Evolutionary conservation across 768 basidiomycete genomes (phyloP), one percentile per base, ranked within the genome.

Genomic region (Termitomyces sp.): DNA sequence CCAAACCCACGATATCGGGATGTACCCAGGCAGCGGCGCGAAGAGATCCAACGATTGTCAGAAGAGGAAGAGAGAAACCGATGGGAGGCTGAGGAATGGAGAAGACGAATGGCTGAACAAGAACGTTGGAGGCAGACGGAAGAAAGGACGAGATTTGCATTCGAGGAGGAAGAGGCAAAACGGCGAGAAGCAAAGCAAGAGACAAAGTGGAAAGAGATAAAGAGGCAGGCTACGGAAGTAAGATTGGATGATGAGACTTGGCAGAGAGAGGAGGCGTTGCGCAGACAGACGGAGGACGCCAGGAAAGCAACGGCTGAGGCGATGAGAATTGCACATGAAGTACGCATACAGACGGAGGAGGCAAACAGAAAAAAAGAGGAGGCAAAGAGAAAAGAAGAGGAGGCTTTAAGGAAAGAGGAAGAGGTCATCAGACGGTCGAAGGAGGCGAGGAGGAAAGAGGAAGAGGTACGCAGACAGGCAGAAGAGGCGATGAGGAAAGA

Each of bases 381-480:
- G 54, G 37, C 45, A 12, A 58, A 46, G 45, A 46, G 44, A 51
- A 50, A 59, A 47, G 64, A 62, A 53, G 60, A 68, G 38, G 68
- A 70, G 42, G 60, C 35, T 37, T 17, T 17, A 37, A 46, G 44
- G 49, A 50, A 59, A 47, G 64, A 62, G 55, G 61, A 68, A 34
- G 68, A 70, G 43, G 60, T 58, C 1, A 68, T 58, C 54, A 71
- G 45, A 62, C 59, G 41, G 66, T 28, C 58, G 53, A 52, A 58
- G 62, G 61, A 66, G 56, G 69, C 62, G 51, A 59, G 41, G 64
- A 69, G 51, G 57, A 62, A 34, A 54, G 63, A 56, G 57, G 62
- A 54, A 60, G 68, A 46, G 62, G 65, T 14, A 59, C 61, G 35
- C 55, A 63, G 51, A 58, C 58, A 40, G 48, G 58, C 46, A 42